These are phyloP conservation scores for Boletus vermiculosoides DNA, from an alignment of 768 basidiomycete genomes.

Conservation along the genomic window DNA sequence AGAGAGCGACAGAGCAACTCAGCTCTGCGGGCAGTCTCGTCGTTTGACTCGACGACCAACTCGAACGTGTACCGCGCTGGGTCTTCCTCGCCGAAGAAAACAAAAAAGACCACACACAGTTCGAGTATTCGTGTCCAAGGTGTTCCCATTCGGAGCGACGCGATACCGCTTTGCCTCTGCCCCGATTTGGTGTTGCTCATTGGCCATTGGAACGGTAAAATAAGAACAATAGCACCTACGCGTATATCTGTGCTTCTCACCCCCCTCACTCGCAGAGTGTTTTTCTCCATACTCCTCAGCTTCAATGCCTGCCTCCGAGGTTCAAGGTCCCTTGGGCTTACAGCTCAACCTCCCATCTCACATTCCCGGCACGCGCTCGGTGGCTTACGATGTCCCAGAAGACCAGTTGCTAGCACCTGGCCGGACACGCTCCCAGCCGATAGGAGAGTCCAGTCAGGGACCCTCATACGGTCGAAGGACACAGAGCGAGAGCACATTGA, in stretches of 20 bases:
- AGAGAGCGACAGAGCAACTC: conserved; percentile 12
- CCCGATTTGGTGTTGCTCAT: conserved; percentile 23
- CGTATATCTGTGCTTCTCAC: not conserved
- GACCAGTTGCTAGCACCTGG: conserved; percentile 7
- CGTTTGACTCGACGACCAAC: conserved; percentile 8
- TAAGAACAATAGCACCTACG: conserved; percentile 17
- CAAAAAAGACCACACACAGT: not conserved
- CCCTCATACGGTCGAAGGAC: conserved; percentile 21
- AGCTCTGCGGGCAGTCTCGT: conserved; percentile 1
- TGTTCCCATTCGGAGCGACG: not conserved
- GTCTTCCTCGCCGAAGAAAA: not conserved
- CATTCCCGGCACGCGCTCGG: conserved; percentile 6
- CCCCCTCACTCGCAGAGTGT: not conserved
- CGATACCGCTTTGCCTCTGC: conserved; percentile 4
- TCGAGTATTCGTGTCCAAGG: not conserved
- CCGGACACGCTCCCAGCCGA: conserved; percentile 22
- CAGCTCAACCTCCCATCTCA: conserved; percentile 18
- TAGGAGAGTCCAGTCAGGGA: conserved; percentile 26
- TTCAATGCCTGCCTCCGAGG: conserved; percentile 23
- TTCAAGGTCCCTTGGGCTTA: conserved; percentile 23
- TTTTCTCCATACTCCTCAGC: not conserved
- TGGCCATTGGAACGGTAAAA: conserved; percentile 4
- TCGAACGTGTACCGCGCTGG: conserved; percentile 3
- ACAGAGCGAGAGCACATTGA: conserved; percentile 26
- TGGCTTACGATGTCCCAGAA: conserved; percentile 11